Evolutionary conservation across 352 stramenopile genomes (phyloP).

Genomic region (Phytophthora fragariaefolia): DNA sequence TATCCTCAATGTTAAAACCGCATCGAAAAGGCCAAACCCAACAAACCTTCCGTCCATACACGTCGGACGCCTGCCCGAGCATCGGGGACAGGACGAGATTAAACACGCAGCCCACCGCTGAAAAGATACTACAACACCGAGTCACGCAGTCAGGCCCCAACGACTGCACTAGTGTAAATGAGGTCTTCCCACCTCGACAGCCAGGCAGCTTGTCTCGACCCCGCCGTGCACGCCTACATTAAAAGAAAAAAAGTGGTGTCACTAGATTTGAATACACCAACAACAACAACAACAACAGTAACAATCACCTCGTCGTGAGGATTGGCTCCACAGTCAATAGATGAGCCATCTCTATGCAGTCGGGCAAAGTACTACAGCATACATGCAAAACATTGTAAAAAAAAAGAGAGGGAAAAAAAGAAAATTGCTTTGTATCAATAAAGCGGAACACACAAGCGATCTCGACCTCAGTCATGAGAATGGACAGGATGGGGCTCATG

Average conservation of each 20-base stretch:
- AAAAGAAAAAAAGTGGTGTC: neutral
- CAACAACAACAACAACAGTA: neutral
- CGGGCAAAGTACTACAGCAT: conserved; percentile 74
- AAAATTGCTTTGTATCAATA: neutral
- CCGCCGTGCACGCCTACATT: conserved; percentile 57
- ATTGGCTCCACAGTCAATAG: conserved; percentile 65
- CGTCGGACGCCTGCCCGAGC: conserved; percentile 69
- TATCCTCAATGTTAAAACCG: neutral
- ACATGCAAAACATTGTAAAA: neutral
- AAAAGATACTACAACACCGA: conserved; percentile 51
- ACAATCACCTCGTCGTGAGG: conserved; percentile 44
- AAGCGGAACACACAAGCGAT: neutral
- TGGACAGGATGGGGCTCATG: conserved; percentile 68
- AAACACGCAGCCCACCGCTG: conserved; percentile 54
- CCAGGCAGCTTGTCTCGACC: conserved; percentile 70
- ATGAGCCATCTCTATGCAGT: conserved; percentile 46
- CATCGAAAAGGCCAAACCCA: neutral
- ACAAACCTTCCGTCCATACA: conserved; percentile 73
- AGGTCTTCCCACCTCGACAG: conserved; percentile 56
- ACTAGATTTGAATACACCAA: neutral
- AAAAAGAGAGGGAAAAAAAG: too few species aligned
- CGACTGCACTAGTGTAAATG: neutral
- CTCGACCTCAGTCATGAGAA: conserved; percentile 70
- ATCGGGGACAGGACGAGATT: conserved; percentile 72
- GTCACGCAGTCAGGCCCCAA: neutral